phyloP scores from a whole-genome alignment of 2,329 filamentous ascomycete genomes.

The Scolecobasidium constrictum region DNA sequence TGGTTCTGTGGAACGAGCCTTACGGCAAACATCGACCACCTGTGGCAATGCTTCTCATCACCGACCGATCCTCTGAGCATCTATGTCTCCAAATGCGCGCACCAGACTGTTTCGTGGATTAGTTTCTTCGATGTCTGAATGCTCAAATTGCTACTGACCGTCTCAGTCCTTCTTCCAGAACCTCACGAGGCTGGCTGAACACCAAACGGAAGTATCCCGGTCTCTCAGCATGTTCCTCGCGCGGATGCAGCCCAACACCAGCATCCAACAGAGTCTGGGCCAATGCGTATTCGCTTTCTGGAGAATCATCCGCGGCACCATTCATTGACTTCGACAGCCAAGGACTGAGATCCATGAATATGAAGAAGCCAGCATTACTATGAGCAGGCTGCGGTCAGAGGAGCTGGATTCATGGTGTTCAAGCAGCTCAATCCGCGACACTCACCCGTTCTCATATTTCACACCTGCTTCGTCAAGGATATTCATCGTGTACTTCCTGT shows the following conservation, averaged over 20 bases:
- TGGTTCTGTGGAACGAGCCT: too few relatives aligned
- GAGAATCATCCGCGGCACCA: conserved; percentile 18
- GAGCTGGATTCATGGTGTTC: too few relatives aligned
- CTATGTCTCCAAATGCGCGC: too few relatives aligned
- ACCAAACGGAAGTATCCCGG: conserved; percentile 46
- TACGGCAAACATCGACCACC: too few relatives aligned
- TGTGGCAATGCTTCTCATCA: too few relatives aligned
- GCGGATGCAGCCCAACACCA: conserved; percentile 41
- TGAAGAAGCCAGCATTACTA: conserved; percentile 34
- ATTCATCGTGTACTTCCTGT: too few relatives aligned
- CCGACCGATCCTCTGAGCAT: too few relatives aligned
- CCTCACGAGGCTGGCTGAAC: conserved; percentile 20
- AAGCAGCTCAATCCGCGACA: not conserved
- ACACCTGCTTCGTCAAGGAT: conserved; percentile 23
- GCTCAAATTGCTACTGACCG: too few relatives aligned
- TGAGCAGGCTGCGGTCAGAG: too few relatives aligned
- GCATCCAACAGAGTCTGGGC: conserved; percentile 32
- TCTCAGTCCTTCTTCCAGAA: conserved; percentile 6
- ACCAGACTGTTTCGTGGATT: too few relatives aligned
- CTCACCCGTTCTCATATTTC: conserved; percentile 21
- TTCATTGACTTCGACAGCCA: conserved; percentile 23
- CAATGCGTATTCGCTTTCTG: conserved; percentile 31
- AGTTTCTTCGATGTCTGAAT: too few relatives aligned
- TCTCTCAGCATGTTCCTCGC: conserved; percentile 33
- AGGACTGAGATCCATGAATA: conserved; percentile 32